Evolutionary conservation across 495 filamentous ascomycete species (phyloP), one percentile per base, ranked within the genome.

Genomic region (Aspergillus cavernicola): DNA sequence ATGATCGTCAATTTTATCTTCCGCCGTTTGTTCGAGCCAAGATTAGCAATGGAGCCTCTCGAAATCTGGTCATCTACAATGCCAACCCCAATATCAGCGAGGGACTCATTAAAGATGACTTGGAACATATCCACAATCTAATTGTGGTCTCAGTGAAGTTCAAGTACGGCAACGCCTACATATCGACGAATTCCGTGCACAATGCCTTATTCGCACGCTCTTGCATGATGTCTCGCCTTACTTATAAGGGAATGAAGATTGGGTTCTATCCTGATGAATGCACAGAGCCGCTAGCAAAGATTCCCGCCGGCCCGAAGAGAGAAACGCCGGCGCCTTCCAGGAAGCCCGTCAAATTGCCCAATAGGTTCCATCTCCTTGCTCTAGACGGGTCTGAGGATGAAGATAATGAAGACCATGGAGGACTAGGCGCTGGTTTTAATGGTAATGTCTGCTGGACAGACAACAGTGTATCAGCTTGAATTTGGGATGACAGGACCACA

Each of bases 121-220:
- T 92, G 36, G 86, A 92, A 13, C 90, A 93, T 61, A 92, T 95
- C 56, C 81, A 91, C 65, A 88, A 89, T 58, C 72, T 92, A 9
- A 74, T 85, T 24, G 76, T 95, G 12, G 78, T 92, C 63, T 80
- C 80, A 50, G 71, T 92, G 18, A 71, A 71, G 29, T 85, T 87
- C 64, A 65, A 66, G 37, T 62, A 72, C 16, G 76, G 74, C 20
- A 80, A 81, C 62, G 84, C 78, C 33, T 78, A 81, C 66, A 78
- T 93, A 44, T 83, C 82, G 43, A 84, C 85, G 8, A 95, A 92
- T 64, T 90, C 88, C 1, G 79, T 95, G 6, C 81, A 87, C 66
- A 85, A 86, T 55, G 85, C 88, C 0, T 75, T 88, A 18, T 88
- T 85, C 62, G 87, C 89, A 11, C 76, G 82, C 11, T 86, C 81